These are phyloP conservation scores for Cornus florida DNA, from an alignment of 148 eudicot species.

Conservation along the genomic window DNA sequence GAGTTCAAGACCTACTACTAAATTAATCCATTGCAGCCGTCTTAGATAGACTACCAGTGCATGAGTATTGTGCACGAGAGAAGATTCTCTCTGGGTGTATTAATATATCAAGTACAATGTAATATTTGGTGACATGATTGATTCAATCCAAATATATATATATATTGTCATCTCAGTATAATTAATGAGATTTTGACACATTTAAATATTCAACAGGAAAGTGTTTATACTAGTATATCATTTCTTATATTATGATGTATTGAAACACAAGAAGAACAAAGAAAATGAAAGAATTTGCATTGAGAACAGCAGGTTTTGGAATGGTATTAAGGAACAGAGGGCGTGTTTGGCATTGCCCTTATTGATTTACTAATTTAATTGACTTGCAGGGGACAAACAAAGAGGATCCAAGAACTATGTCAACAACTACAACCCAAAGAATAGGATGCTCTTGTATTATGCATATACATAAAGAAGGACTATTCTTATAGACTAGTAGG, in stretches of 20 bases:
- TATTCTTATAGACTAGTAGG: conserved; percentile 7
- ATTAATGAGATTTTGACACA: neutral
- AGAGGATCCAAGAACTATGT: conserved; percentile 25
- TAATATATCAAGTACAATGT: too few relatives aligned
- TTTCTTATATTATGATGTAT: too few relatives aligned
- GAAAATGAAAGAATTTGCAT: neutral
- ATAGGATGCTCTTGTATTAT: neutral
- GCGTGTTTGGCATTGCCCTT: neutral
- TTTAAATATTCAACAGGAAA: too few relatives aligned
- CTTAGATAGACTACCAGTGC: too few relatives aligned
- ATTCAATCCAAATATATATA: too few relatives aligned
- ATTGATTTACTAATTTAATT: neutral
- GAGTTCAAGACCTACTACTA: too few relatives aligned
- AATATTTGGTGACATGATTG: too few relatives aligned
- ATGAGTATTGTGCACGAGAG: too few relatives aligned
- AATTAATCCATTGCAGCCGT: too few relatives aligned
- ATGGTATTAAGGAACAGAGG: neutral
- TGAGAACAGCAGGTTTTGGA: neutral
- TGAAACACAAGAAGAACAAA: too few relatives aligned
- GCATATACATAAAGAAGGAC: neutral
- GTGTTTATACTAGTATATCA: too few relatives aligned
- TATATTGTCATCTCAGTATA: neutral
- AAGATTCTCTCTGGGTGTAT: too few relatives aligned
- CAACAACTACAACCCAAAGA: conserved; percentile 9
- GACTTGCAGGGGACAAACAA: conserved; percentile 7